Evolutionary conservation across 2,329 filamentous ascomycete species (phyloP), one percentile per base, ranked within the genome.

Genomic region (Clonostachys chloroleuca): DNA sequence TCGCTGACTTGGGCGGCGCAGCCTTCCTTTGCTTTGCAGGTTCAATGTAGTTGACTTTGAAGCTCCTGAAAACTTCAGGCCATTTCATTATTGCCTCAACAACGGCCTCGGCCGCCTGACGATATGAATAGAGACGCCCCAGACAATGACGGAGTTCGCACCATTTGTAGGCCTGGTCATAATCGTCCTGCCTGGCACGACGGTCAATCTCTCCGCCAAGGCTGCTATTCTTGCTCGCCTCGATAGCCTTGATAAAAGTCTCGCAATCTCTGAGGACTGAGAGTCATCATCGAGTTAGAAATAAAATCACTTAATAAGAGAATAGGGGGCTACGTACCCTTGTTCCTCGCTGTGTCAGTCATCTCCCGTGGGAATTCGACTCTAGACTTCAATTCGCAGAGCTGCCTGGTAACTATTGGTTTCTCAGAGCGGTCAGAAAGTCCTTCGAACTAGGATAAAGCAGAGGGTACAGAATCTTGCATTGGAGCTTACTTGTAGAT

Each of bases 61-160:
- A 56, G 33, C 59, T 50, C 14, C 51, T 13, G 16, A 65, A 65
- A 5, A 66, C 47, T 0, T 41, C 34, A 0, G 54, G 57, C 52
- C 60, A 64, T 5, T 17, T 39, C 2, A 36, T 47, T 1, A 46
- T 18, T 2, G 52, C 48, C 4, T 35, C 16, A 6, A 54, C 35
- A 0, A 61, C 48, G 17, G 47, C 41, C 1, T 52, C 42, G 4
- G 54, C 42, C 3, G 58, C 58, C 6, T 50, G 49, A 4, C 52
- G 50, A 41, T 59, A 61, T 0, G 58, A 56, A 6, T 52, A 46
- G 14, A 58, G 51, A 0, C 59, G 54, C 2, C 56, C 57, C 6
- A 59, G 47, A 24, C 48, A 55, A 18, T 61, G 57, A 8, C 54
- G 52, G 0, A 62, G 50, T 2, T 58, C 45, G 14, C 51, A 50